These are phyloP conservation scores for Periconia macrospinosa DNA, from an alignment of 2,329 filamentous ascomycete species.

Conservation along the genomic window DNA sequence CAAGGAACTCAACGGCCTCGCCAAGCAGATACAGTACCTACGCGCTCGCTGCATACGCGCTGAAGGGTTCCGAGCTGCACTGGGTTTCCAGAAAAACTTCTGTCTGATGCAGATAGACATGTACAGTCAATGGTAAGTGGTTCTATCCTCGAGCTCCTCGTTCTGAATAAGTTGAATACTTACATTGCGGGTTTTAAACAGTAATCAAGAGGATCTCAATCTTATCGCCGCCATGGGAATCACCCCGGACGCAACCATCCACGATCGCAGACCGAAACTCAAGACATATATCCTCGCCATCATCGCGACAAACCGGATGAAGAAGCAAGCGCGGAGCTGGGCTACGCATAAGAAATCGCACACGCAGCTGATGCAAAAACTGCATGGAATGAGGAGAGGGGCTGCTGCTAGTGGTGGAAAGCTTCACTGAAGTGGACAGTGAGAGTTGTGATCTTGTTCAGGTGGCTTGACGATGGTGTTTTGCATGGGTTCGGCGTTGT, in stretches of 20 bases:
- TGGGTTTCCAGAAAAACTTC: conserved; percentile 85
- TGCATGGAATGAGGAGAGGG: conserved; percentile 47
- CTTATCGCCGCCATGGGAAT: conserved; percentile 84
- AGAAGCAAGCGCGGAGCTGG: conserved; percentile 54
- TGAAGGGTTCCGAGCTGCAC: conserved; percentile 74
- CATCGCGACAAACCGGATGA: conserved; percentile 56
- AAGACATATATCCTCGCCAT: conserved; percentile 53
- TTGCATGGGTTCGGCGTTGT: not conserved
- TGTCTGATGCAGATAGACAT: conserved; percentile 78
- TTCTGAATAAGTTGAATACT: not conserved
- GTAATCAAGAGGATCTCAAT: conserved; percentile 88
- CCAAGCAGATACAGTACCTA: conserved; percentile 89
- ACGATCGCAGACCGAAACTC: conserved; percentile 50
- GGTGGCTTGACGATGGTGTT: not conserved
- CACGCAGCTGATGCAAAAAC: conserved; percentile 48
- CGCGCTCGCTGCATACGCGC: conserved; percentile 80
- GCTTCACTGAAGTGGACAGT: not conserved
- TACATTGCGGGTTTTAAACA: conserved; percentile 47
- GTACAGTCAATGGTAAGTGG: conserved; percentile 84
- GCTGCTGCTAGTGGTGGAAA: conserved; percentile 4
- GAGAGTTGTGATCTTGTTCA: not conserved
- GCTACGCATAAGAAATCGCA: conserved; percentile 53
- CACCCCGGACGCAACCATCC: conserved; percentile 51
- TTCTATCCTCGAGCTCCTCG: conserved; percentile 1
- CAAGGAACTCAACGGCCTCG: conserved; percentile 78